These are phyloP conservation scores for Areca catechu DNA, from an alignment of 176 grass and related monocot species.

Conservation along the genomic window DNA sequence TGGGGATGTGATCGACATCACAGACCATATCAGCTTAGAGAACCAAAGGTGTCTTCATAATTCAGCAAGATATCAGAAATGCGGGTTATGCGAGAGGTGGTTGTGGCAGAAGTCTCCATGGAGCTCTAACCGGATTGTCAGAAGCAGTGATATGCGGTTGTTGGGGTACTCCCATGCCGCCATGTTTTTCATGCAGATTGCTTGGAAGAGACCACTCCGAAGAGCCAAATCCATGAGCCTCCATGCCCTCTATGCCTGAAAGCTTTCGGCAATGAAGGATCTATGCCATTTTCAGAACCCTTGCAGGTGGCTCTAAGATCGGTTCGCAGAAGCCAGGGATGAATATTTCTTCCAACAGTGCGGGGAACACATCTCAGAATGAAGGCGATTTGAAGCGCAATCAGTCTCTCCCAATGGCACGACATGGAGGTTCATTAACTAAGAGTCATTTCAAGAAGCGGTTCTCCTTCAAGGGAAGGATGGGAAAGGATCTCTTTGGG, in stretches of 20 bases:
- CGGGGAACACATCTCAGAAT: conserved; percentile 30
- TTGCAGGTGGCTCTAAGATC: conserved; percentile 60
- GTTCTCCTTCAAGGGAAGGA: conserved; percentile 68
- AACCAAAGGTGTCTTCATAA: conserved; percentile 46
- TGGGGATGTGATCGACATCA: conserved; percentile 63
- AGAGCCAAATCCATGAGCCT: conserved; percentile 65
- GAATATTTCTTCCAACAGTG: conserved; percentile 20
- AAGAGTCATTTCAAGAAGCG: conserved; percentile 66
- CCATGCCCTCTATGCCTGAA: conserved; percentile 59
- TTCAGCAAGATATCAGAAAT: conserved; percentile 46
- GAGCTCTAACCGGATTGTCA: conserved; percentile 72
- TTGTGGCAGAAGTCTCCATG: conserved; percentile 84
- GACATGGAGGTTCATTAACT: conserved; percentile 24
- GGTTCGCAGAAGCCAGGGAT: conserved; percentile 31
- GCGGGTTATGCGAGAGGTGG: conserved; percentile 71
- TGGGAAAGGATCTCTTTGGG: conserved; percentile 67
- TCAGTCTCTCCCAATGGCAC: conserved; percentile 20
- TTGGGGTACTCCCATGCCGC: conserved; percentile 69
- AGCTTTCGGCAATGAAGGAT: conserved; percentile 31
- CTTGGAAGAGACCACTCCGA: conserved; percentile 83
- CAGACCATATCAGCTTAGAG: conserved; percentile 57
- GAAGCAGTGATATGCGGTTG: conserved; percentile 69
- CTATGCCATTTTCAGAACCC: conserved; percentile 74
- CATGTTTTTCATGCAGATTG: conserved; percentile 93
- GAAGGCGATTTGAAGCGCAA: conserved; percentile 32